Percentiles rank a stretch among this genome's conserved stretches.
These are phyloP conservation scores for Podospora pseudoanserina DNA, from an alignment of 495 filamentous ascomycete genomes.

Conservation along the genomic window DNA sequence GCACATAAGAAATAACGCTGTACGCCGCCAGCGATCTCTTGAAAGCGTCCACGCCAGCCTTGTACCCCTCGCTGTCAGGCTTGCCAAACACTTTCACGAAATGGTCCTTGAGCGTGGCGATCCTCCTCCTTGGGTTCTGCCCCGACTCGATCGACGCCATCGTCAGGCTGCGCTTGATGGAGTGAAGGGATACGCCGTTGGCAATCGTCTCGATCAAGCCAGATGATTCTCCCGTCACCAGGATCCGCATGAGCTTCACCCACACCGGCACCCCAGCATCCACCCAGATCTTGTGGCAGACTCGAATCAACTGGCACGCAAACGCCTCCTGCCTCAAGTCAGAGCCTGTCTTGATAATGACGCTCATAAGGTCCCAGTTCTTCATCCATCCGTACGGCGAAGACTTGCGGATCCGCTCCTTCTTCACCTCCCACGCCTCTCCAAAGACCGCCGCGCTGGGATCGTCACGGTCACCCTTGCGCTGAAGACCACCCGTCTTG, in stretches of 20 bases:
- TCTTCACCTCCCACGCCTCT: slow-evolving; percentile 71
- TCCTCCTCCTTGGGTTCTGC: slow-evolving; percentile 60
- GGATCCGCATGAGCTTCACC: slow-evolving; percentile 75
- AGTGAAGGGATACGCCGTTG: slow-evolving; percentile 72
- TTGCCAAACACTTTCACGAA: slow-evolving; percentile 71
- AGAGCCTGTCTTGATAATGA: slow-evolving; percentile 76
- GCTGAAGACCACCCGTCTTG: slow-evolving; percentile 70
- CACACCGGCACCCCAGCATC: slow-evolving; percentile 69
- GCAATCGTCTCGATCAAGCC: slow-evolving; percentile 78
- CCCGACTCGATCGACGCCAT: slow-evolving; percentile 62
- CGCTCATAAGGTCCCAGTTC: slow-evolving; percentile 75
- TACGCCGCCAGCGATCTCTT: slow-evolving; percentile 68
- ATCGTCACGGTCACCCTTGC: slow-evolving; percentile 72
- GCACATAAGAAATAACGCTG: slow-evolving; percentile 69
- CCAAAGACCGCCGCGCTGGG: slow-evolving; percentile 77
- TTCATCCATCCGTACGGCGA: slow-evolving; percentile 75
- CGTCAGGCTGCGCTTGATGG: slow-evolving; percentile 69
- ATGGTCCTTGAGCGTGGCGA: slow-evolving; percentile 71
- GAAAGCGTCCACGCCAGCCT: slow-evolving; percentile 64
- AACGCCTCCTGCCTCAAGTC: slow-evolving; percentile 76
- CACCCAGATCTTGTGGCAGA: slow-evolving; percentile 71
- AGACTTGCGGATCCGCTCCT: slow-evolving; percentile 69
- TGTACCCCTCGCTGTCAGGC: slow-evolving; percentile 58
- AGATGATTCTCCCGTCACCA: slow-evolving; percentile 73
- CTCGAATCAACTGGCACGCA: slow-evolving; percentile 70